phyloP scores from a whole-genome alignment of 495 filamentous ascomycete genomes.

The Penicillium silybi region DNA sequence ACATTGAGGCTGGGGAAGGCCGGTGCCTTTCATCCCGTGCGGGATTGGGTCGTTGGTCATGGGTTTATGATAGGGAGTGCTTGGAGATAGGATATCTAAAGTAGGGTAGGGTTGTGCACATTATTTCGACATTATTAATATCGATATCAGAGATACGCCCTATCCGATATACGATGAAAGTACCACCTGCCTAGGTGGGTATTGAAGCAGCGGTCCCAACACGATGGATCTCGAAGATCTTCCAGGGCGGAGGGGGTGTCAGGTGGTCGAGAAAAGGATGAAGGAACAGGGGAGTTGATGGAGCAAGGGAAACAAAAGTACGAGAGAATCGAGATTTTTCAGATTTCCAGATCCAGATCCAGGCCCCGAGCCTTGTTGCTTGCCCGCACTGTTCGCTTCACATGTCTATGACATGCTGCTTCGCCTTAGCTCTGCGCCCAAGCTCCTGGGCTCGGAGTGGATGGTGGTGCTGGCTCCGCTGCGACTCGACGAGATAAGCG shows the following conservation, averaged over 20 bases:
- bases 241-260: conserved; percentile 5
- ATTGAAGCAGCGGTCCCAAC: conserved; percentile 7
- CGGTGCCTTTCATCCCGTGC: not conserved
- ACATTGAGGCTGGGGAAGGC: not conserved
- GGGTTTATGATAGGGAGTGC: not conserved
- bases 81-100: not conserved
- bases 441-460: conserved; percentile 9
- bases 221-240: conserved; percentile 5
- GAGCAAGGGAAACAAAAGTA: not conserved
- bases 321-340: not conserved
- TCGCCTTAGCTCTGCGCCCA: conserved; percentile 21
- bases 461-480: conserved; percentile 15
- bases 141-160: too few species aligned
- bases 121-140: too few species aligned
- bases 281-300: not conserved
- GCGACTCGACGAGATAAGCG: conserved; percentile 22
- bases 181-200: conserved; percentile 13
- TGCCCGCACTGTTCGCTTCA: conserved; percentile 25
- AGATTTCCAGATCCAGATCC: not conserved
- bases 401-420: conserved; percentile 22
- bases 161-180: not conserved
- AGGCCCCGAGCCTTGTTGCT: not conserved
- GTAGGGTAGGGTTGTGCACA: not conserved
- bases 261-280: conserved; percentile 8
- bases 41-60: not conserved